These are phyloP conservation scores for Petunia hybrid DNA, from an alignment of 305 asterid genomes.

Conservation along the genomic window DNA sequence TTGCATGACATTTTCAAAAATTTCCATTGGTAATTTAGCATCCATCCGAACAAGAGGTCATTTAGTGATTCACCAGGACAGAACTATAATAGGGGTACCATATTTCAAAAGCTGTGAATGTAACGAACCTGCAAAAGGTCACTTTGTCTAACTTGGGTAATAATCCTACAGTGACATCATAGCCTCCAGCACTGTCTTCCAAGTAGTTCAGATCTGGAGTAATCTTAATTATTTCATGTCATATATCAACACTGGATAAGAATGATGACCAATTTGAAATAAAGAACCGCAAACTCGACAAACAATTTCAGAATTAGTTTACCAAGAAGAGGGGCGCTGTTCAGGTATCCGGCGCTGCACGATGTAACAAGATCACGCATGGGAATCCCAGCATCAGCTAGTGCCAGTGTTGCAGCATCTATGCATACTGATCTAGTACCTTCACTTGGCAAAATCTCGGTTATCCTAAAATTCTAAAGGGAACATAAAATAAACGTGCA, in stretches of 20 bases:
- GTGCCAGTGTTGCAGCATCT: conserved; percentile 98
- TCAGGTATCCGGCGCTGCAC: conserved; percentile 89
- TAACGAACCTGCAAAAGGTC: conserved; percentile 82
- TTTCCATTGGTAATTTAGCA: conserved; percentile 85
- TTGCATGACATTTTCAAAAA: conserved; percentile 90
- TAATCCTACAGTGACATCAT: conserved; percentile 95
- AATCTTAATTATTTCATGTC: conserved; percentile 5
- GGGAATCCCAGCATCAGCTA: conserved; percentile 98
- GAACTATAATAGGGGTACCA: background rate
- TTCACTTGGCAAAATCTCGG: conserved; percentile 39
- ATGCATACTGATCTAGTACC: conserved; percentile 99
- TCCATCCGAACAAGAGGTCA: conserved; percentile 66
- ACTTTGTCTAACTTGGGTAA: conserved; percentile 91
- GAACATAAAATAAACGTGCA: background rate
- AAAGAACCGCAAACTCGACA: background rate
- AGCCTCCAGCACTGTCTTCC: conserved; percentile 99
- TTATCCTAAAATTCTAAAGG: conserved; percentile 14
- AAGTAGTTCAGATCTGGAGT: conserved; percentile 80
- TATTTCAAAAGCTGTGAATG: background rate
- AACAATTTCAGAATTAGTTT: conserved; percentile 32
- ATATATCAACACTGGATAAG: background rate
- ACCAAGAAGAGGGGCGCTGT: conserved; percentile 90
- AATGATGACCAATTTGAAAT: background rate
- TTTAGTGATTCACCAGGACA: background rate
- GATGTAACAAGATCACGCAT: conserved; percentile 96